Evolutionary conservation across 345 rosid genomes (phyloP), one percentile per base, ranked within the genome.

Genomic region (Cardamine occulta): DNA sequence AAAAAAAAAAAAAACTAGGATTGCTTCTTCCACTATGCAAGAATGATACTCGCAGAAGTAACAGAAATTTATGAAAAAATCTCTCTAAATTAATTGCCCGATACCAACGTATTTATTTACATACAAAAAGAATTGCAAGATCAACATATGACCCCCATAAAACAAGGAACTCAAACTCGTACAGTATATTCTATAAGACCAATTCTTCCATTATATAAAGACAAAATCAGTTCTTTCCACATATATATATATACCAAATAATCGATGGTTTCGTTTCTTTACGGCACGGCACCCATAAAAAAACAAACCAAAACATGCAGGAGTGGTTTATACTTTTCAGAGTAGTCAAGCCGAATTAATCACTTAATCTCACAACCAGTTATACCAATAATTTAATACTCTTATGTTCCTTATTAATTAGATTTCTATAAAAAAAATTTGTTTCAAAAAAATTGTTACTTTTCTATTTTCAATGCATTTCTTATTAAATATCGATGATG

Each of bases 341-440:
- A 61, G 3, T 21, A 12, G 32, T 39, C 19, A 21, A 39, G 32
- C 66, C 31, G 12, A 29, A 61, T 21, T 13, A 9, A 61, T 39
- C 49, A 39, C 12, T 39, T 11, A 35, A 19, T 59, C 65, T 60
- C 66, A 61, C 47, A 61, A 39, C 49, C 12, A 21, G 23, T 61
- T 11, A 39, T 39, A 21, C 49, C 40, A 3, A n/a, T 19, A 28
- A 12, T 61, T 35, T 10, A 35, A 35, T 18, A 19, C 1, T 19
- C 1, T 19, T 19, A 0, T 19, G 19, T 19, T 19, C 19, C 19
- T 19, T 19, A 19, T 19, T 19, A 19, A 19, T 19, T 19, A 19
- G 0, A 19, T 19, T 19, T 19, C 0, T 19, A 19, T 19, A 19
- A 19, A 19, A 0, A 19, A 19, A 19, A 19, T 0, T 19, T 19